Evolutionary conservation across 805 yeast species (phyloP), one percentile per base, ranked within the genome.

Genomic region (Debaryomyces castellii): DNA sequence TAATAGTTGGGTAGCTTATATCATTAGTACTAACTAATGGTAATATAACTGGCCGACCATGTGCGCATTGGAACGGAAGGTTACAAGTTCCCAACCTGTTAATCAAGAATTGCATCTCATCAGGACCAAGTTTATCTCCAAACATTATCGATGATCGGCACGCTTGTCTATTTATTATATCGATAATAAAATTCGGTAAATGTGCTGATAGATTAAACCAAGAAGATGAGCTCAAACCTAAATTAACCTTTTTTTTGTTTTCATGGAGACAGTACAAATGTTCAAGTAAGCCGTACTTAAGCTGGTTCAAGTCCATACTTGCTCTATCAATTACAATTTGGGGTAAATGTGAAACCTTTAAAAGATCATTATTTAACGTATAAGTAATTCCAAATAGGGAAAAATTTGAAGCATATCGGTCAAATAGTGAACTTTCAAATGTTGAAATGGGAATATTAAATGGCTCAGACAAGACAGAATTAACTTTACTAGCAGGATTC

Each of bases 31-130:
- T 62, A 25, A 64, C 63, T 3, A 81, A 48, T 0, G 91, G 90
- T 1, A 81, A 75, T 10, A 85, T 59, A 0, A 89, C 78, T 0
- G 96, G 95, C 45, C 96, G 64, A 0, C 96, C 96, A 60, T 89
- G 96, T 0, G 96, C 96, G 69, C 96, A 89, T 45, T 77, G 82
- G 51, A 87, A 85, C 0, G 96, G 95, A 16, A 73, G 62, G 11
- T 64, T 54, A 55, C 96, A 87, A 3, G 43, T 18, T 0, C 69
- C 51, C 23, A 89, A 66, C 1, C 63, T 49, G 1, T 40, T 27
- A 0, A 88, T 53, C 18, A 87, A 53, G 0, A 58, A 36, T 5
- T 52, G 48, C 63, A 88, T 83, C 42, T 82, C 77, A 0, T 43
- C 47, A 2, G 35, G 45, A 0, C 70, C 53, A 36, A 89, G 58